phyloP scores from a whole-genome alignment of 75 land plant genomes.

The Chamaecyparis obtusa region DNA sequence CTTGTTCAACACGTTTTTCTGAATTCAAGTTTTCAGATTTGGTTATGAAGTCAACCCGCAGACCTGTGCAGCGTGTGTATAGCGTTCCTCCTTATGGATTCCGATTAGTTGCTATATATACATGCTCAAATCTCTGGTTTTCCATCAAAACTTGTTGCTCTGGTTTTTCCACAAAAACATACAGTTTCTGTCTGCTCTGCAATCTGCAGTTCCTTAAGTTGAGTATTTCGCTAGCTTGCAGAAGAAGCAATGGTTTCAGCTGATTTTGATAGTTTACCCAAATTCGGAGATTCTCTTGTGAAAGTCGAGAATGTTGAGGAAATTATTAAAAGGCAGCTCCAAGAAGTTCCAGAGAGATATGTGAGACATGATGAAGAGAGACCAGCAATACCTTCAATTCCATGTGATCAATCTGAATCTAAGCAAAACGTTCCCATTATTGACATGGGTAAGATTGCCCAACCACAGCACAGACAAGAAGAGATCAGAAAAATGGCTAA shows the following conservation, averaged over 20 bases:
- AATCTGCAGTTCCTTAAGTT: neutral
- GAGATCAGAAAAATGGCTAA: conserved; percentile 21
- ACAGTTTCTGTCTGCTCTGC: neutral
- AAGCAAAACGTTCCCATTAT: conserved; percentile 11
- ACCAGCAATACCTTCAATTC: neutral
- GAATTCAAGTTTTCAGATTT: too few relatives aligned
- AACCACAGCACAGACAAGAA: conserved; percentile 1
- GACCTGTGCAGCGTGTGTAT: too few relatives aligned
- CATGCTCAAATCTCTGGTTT: neutral
- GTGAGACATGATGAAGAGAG: neutral
- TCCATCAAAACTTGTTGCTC: neutral
- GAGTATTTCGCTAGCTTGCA: neutral
- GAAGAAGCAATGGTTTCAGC: neutral
- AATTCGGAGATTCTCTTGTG: neutral
- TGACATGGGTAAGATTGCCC: conserved; percentile 20
- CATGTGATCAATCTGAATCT: neutral
- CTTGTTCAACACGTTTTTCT: too few relatives aligned
- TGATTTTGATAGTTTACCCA: neutral
- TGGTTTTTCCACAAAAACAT: neutral
- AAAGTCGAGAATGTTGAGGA: neutral
- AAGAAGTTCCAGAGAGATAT: conserved; percentile 5
- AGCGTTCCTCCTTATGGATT: too few relatives aligned
- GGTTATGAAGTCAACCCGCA: too few relatives aligned
- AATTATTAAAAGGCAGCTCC: neutral
- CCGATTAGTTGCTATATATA: too few relatives aligned